Percentiles rank a stretch among this genome's conserved stretches.
Conservation (phyloP, 306 rosid species). For the Sindora glabra region DNA sequence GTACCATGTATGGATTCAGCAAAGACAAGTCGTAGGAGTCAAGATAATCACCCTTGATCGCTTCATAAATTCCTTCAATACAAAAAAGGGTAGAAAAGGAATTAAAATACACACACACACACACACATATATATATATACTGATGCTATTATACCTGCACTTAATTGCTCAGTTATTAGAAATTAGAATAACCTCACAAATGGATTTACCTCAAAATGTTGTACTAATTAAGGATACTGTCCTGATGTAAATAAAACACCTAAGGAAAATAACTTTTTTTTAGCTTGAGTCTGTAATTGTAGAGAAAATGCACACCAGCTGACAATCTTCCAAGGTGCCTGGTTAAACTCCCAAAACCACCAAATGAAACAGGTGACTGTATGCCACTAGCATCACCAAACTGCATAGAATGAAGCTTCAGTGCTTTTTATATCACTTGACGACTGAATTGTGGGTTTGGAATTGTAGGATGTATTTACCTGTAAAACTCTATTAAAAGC, state of each 20-base stretch:
- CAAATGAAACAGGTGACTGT: constrained; percentile 91
- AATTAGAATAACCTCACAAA: neutral
- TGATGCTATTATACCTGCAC: neutral
- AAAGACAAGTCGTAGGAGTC: constrained; percentile 72
- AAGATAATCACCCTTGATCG: constrained; percentile 61
- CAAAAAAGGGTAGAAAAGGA: constrained; percentile 5
- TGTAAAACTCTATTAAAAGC: constrained; percentile 78
- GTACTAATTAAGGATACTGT: neutral
- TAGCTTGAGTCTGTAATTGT: neutral
- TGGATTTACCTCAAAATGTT: neutral
- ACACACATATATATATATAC: constrained; percentile 2
- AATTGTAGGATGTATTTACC: constrained; percentile 37
- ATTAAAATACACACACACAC: too few relatives aligned
- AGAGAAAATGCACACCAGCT: constrained; percentile 31
- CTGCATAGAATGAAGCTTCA: constrained; percentile 41
- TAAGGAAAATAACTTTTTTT: too few relatives aligned
- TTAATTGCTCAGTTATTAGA: neutral
- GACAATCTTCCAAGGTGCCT: constrained; percentile 89
- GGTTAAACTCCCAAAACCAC: constrained; percentile 91
- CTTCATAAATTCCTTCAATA: constrained; percentile 75
- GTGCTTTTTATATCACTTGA: constrained; percentile 18
- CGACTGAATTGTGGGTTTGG: constrained; percentile 12
- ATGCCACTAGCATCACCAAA: constrained; percentile 97
- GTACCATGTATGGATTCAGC: constrained; percentile 91
- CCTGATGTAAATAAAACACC: too few relatives aligned